Base-by-base conservation (phyloP, 2,329 filamentous ascomycete genomes). In the Blastomyces gilchristii region DNA sequence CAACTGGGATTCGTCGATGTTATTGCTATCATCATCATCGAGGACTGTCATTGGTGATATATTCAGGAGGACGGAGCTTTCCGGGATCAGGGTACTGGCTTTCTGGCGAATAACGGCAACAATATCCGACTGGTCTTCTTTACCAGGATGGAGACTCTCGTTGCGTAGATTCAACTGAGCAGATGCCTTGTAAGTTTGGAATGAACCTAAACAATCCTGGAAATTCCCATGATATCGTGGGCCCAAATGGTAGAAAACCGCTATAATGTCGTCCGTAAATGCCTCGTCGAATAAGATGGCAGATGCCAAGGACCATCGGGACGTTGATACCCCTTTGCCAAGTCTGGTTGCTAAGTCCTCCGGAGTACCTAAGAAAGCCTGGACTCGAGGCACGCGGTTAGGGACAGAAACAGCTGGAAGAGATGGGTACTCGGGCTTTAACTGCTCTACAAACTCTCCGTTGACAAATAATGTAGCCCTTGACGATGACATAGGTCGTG, bases 111-210 rank as follows among this genome's bases (percentile, higher is more conserved):
- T 95, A 12, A 92, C 93, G 67, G 85, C 86, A 57, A 97, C 83
- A 60, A 99, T 96, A 68, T 97, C 93, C 1, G 94, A 97, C 59
- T 84, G 86, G 65, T 96, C 91, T 67, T 96, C 91, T 71, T 91
- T 95, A 14, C 91, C 92, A 1, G 90, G 88, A 74, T 96, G 90
- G 47, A 96, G 82, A 60, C 91, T 85, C 71, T 99, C 94, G 69
- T 97, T 97, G 56, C 93, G 88, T 61, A 97, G 82, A 64, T 95
- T 94, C 49, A 99, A 79, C 62, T 90, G 87, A 8, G 94, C 93
- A 0, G 94, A 97, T 7, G 94, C 93, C 69, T 89, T 86, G 72
- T 99, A 99, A 0, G 95, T 99, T 72, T 97, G 91, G 71, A 99
- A 96, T 1, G 91, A 93, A 5, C 95, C 94, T 16, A 99, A 82